Evolutionary conservation across 495 filamentous ascomycete species (phyloP).

Genomic region (Daldinia grandis): DNA sequence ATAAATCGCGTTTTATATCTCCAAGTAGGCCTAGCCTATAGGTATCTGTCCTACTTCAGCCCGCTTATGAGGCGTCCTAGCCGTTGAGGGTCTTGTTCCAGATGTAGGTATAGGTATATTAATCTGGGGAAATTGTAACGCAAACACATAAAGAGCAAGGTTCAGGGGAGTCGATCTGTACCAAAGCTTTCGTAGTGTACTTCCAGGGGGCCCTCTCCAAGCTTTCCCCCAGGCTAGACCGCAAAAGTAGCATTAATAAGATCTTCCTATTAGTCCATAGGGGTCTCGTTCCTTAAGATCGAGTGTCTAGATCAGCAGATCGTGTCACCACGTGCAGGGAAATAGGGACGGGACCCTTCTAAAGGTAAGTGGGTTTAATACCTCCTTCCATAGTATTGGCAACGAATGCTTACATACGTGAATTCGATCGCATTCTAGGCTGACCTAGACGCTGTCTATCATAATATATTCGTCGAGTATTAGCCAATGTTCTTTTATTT

Average conservation of each 20-base stretch:
- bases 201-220: slow-evolving; percentile 23
- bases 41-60: neutral
- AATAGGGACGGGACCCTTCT: slow-evolving; percentile 18
- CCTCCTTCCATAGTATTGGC: slow-evolving; percentile 1
- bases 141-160: slow-evolving; percentile 12
- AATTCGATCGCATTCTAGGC: slow-evolving; percentile 41
- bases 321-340: slow-evolving; percentile 25
- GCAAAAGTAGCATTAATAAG: slow-evolving; percentile 15
- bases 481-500: slow-evolving; percentile 24
- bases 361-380: slow-evolving; percentile 4
- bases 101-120: neutral
- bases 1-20: slow-evolving; percentile 5
- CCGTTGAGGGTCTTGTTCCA: neutral
- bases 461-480: slow-evolving; percentile 23
- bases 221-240: slow-evolving; percentile 36
- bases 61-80: neutral
- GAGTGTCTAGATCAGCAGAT: slow-evolving; percentile 39
- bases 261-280: slow-evolving; percentile 7
- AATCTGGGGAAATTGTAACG: neutral
- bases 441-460: slow-evolving; percentile 4
- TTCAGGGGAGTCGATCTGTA: slow-evolving; percentile 21
- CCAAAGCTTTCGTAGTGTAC: slow-evolving; percentile 6
- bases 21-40: neutral
- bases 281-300: slow-evolving; percentile 27
- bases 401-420: slow-evolving; percentile 6